A percentile compares a stretch with the other conserved stretches of the same genome.
phyloP scores from a whole-genome alignment of 805 yeast species.

The Maudiozyma turicensis region DNA sequence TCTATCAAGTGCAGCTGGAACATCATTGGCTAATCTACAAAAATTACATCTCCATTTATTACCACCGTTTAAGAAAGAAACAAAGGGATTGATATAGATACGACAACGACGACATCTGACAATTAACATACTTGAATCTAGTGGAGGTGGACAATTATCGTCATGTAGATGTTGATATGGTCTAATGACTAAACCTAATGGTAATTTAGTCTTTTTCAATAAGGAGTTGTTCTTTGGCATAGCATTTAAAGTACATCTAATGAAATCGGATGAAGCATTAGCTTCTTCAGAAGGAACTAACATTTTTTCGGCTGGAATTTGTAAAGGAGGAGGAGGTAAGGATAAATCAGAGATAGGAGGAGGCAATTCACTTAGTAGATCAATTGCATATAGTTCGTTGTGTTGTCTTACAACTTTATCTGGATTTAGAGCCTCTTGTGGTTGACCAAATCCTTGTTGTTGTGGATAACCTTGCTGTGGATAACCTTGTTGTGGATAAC shows the following conservation, averaged over 20 bases:
- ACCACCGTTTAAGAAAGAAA: slow-evolving; percentile 54
- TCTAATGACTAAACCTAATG: slow-evolving; percentile 80
- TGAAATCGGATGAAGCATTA: slow-evolving; percentile 63
- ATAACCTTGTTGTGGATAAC: slow-evolving; percentile 13
- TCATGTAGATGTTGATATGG: slow-evolving; percentile 78
- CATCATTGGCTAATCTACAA: slow-evolving; percentile 81
- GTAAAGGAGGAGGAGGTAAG: slow-evolving; percentile 91
- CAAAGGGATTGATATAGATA: slow-evolving; percentile 88
- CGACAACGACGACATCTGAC: slow-evolving; percentile 97
- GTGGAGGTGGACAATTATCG: slow-evolving; percentile 56
- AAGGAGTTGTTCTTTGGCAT: slow-evolving; percentile 66
- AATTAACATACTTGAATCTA: slow-evolving; percentile 70
- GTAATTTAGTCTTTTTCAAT: slow-evolving; percentile 83
- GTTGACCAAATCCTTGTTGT: slow-evolving; percentile 3
- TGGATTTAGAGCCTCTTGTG: background rate
- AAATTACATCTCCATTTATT: slow-evolving; percentile 93
- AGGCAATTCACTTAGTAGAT: slow-evolving; percentile 74
- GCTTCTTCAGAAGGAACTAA: slow-evolving; percentile 50
- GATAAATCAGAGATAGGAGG: slow-evolving; percentile 81
- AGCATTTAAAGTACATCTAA: slow-evolving; percentile 84
- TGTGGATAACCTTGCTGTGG: slow-evolving; percentile 1
- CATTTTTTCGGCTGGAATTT: slow-evolving; percentile 49
- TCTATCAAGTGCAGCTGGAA: slow-evolving; percentile 51
- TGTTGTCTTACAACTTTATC: slow-evolving; percentile 24
- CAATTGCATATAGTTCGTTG: slow-evolving; percentile 82